These are phyloP conservation scores for Spizellomyces sp. DNA, from an alignment of 192 early-diverging fungal genomes.

Conservation along the genomic window DNA sequence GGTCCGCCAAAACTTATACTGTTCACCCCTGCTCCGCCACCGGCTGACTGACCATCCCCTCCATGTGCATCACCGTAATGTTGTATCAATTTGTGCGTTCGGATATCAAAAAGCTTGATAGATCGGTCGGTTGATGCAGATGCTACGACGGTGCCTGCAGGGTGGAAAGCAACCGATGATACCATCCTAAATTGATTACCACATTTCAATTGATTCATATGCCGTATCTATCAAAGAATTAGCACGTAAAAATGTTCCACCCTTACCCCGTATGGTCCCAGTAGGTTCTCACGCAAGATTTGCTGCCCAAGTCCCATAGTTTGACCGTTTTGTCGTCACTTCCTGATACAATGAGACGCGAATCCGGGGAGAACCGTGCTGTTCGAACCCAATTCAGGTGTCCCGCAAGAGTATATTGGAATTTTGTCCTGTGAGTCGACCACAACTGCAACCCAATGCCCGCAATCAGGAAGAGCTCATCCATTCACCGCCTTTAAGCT, in stretches of 20 bases:
- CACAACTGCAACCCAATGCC: constrained; percentile 43
- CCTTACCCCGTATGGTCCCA: constrained; percentile 59
- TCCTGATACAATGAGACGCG: constrained; percentile 54
- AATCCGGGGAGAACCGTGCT: constrained; percentile 55
- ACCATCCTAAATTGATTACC: constrained; percentile 43
- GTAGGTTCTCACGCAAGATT: constrained; percentile 60
- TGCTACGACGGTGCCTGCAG: constrained; percentile 54
- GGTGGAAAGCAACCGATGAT: constrained; percentile 55
- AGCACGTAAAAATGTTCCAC: neutral
- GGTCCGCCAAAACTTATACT: constrained; percentile 59
- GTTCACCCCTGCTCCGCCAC: constrained; percentile 51
- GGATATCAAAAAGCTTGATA: constrained; percentile 61
- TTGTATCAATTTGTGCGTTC: constrained; percentile 63
- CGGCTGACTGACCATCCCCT: constrained; percentile 21
- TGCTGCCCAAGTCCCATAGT: constrained; percentile 56
- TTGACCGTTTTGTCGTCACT: constrained; percentile 64
- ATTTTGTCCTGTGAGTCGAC: constrained; percentile 59
- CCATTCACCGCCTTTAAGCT: neutral
- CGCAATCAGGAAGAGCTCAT: neutral
- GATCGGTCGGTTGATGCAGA: constrained; percentile 54
- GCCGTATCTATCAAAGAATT: too few species aligned
- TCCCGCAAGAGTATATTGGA: constrained; percentile 57
- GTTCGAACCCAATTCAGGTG: constrained; percentile 66
- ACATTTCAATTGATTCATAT: neutral
- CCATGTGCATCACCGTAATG: constrained; percentile 59